phyloP scores from a whole-genome alignment of 129 eudicot species.

The Artemisia tridentata region DNA sequence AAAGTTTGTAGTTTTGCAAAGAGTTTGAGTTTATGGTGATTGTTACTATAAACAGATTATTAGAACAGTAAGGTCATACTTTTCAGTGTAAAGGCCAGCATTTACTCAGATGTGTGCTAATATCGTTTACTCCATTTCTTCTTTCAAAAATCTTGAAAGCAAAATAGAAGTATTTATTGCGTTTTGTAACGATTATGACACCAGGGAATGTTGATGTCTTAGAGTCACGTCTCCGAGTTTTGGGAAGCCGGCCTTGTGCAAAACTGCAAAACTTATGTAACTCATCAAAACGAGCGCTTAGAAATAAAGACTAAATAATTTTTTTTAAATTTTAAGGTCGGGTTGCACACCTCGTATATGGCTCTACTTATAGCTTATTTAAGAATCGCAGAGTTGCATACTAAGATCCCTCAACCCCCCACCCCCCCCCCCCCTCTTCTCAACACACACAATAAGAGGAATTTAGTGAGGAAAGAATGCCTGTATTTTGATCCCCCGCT shows the following conservation, averaged over 20 bases:
- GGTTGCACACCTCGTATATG: no score
- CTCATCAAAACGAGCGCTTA: no score
- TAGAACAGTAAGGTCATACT: neutral
- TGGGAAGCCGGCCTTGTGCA: no score
- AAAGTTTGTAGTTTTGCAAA: neutral
- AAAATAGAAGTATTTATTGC: constrained; percentile 1
- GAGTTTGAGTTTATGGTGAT: neutral
- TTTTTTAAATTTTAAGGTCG: no score
- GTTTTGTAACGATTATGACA: neutral
- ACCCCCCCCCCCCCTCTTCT: neutral
- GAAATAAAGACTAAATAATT: no score
- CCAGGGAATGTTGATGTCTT: constrained; percentile 14
- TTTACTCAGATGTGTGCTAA: neutral
- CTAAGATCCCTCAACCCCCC: neutral
- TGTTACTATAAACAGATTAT: constrained; percentile 1
- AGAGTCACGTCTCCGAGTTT: no score
- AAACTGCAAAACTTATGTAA: no score
- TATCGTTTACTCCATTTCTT: neutral
- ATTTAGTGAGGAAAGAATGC: neutral
- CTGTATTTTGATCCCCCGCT: neutral
- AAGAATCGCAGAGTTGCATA: constrained; percentile 5
- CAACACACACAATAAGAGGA: no score
- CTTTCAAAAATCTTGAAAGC: constrained; percentile 1
- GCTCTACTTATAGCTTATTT: constrained; percentile 4
- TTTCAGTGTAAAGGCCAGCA: neutral